Conservation (phyloP, 352 stramenopile species). For the Globisporangium polare region DNA sequence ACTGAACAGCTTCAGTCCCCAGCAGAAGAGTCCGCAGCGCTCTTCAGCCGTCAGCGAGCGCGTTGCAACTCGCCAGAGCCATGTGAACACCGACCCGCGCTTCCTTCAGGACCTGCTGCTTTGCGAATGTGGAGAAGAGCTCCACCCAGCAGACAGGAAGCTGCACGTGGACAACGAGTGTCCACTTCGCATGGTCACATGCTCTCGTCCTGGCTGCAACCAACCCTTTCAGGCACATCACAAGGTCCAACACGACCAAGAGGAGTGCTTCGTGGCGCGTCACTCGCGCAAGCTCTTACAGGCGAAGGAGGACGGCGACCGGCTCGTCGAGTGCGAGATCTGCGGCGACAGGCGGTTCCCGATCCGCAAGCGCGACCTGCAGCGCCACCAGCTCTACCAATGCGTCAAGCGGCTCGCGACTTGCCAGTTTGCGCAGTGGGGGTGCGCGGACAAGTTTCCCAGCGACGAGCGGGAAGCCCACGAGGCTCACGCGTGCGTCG, state of each 20-base stretch:
- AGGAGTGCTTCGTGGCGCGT: constrained; percentile 26
- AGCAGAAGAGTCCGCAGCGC: constrained; percentile 3
- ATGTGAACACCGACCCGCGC: constrained; percentile 2
- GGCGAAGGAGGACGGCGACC: constrained; percentile 33
- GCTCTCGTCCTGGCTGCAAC: constrained; percentile 38
- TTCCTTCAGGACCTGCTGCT: constrained; percentile 28
- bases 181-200: constrained; percentile 34
- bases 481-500: constrained; percentile 37
- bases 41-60: neutral
- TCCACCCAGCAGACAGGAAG: constrained; percentile 26
- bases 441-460: constrained; percentile 38
- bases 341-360: constrained; percentile 31
- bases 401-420: constrained; percentile 44
- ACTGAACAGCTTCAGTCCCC: constrained; percentile 6
- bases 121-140: constrained; percentile 55
- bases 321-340: constrained; percentile 29
- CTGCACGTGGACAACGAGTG: constrained; percentile 39
- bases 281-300: constrained; percentile 41
- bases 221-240: constrained; percentile 27
- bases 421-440: constrained; percentile 48
- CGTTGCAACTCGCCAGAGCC: constrained; percentile 6
- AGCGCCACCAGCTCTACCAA: constrained; percentile 36
- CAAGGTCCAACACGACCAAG: constrained; percentile 33
- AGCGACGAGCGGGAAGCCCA: constrained; percentile 34
- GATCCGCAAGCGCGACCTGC: constrained; percentile 32